Evolutionary conservation across 2,329 filamentous ascomycete species (phyloP), one percentile per base, ranked within the genome.

Genomic region (Berkeleyomyces rouxiae): DNA sequence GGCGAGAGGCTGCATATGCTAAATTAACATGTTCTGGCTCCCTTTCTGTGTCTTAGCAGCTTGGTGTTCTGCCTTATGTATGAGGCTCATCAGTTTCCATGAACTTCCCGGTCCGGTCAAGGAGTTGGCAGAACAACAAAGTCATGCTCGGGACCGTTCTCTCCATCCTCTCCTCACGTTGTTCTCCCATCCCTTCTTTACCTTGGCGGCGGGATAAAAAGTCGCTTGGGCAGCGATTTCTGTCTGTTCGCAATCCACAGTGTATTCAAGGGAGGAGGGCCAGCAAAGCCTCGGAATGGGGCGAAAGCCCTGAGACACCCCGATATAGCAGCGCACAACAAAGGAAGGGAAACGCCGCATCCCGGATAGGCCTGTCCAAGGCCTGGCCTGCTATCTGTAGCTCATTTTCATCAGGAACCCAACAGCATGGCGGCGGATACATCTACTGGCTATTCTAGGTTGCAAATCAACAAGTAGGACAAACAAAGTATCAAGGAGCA

Each of bases 381-480:
- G 51, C 51, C 16, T 39, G 51, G 51, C 13, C 51, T 16, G 2
- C 39, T 36, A 36, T 55, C 36, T 39, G 51, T 36, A 5, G 51
- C 51, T 55, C 33, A 4, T n/a, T 55, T 39, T 55, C 33, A 31
- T 39, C 51, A n/a, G 51, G 51, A 55, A 55, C 51, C 51, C 51
- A 55, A 55, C 51, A 55, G 9, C 13, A 10, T 37, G n/a, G 51
- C 51, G 36, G 51, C 51, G 39, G 39, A 7, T 55, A 36, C 51
- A 31, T 55, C 51, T n/a, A 37, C 51, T 10, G 11, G 33, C 16
- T 3, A 7, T 37, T 51, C 31, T 55, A 2, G 23, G 51, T 36
- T 55, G 51, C 51, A 55, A 31, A 55, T 55, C 51, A 31, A 55
- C 51, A 55, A 55, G 51, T 36, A 55, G 51, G 51, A 31, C 51